Evolutionary conservation across 768 basidiomycete genomes (phyloP), one percentile per base, ranked within the genome.

Genomic region (Suillus fuscotomentosus): DNA sequence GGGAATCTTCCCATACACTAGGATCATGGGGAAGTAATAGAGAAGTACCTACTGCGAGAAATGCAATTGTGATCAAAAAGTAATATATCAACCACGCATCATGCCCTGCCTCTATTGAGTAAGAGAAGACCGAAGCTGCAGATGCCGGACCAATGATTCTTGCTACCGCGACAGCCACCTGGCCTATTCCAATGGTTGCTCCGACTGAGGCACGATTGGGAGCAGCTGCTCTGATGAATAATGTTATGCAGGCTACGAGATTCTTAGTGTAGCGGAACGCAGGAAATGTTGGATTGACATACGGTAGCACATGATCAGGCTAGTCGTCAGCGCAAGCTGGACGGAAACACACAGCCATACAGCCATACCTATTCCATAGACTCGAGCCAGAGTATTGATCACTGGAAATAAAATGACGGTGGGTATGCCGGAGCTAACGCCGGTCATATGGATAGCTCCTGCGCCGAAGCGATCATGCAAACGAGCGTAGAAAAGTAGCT

Each of bases 401-500:
- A 72, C 5, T 9, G 78, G 79, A 63, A 80, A 80, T 31, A 72
- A 61, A 3, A 62, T 31, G 60, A 78, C 76, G 10, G 75, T 62
- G n/a, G 74, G 69, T 38, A 76, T 48, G 64, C 76, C 79, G 39
- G 67, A 68, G 8, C 57, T 15, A 59, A 76, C 68, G 45, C 75
- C 71, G 14, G 71, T 54, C 27, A 70, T 67, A 36, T 78, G 71
- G 9, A 81, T 38, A 17, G 31, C 67, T 65, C 74, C 74, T 20
- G 87, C 82, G 3, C 91, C 91, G 61, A 81, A 84, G 8, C 76
- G 75, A 47, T 84, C 81, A 61, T 88, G 79, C 24, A 88, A 75
- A 41, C 70, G 75, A 24, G 87, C 81, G 69, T 91, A 92, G 76
- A 85, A 85, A 60, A 86, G 76, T 17, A 86, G 77, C 72, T 90